Conservation (phyloP, 1,139 yeast species). For the Geotrichum europaeum region DNA sequence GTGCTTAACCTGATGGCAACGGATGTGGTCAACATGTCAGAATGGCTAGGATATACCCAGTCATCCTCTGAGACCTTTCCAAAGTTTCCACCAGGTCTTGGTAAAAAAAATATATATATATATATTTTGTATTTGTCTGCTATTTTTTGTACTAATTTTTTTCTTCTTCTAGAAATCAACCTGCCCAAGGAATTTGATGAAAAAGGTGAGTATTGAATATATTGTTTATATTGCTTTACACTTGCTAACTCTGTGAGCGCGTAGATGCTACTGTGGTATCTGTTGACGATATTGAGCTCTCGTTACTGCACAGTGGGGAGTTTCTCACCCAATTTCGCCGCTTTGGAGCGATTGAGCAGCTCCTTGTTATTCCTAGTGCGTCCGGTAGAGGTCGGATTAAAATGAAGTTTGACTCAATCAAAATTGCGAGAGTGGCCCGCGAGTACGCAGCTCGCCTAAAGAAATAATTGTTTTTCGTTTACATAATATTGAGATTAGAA, state of each 20-base stretch:
- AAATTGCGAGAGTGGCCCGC: slow-evolving; percentile 4
- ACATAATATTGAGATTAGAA: background rate
- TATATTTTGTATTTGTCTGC: too few relatives aligned
- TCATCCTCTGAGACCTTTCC: background rate
- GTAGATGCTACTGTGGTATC: slow-evolving; percentile 5
- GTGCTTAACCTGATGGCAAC: slow-evolving; percentile 11
- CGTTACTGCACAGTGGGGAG: slow-evolving; percentile 4
- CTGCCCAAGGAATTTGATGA: slow-evolving; percentile 1
- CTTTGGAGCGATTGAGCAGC: slow-evolving; percentile 5
- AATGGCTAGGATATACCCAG: slow-evolving; percentile 10
- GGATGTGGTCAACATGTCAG: slow-evolving; percentile 11
- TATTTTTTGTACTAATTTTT: background rate
- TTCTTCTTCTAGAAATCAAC: background rate
- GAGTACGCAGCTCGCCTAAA: background rate
- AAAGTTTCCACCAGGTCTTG: slow-evolving; percentile 12
- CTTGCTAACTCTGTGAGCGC: background rate
- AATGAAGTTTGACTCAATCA: slow-evolving; percentile 1
- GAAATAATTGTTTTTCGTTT: background rate
- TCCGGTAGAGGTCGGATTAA: slow-evolving; percentile 1
- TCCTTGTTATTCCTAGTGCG: slow-evolving; percentile 1
- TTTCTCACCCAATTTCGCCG: background rate
- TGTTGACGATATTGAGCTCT: slow-evolving; percentile 3
- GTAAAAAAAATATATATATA: background rate
- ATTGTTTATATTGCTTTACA: background rate
- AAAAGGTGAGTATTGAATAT: background rate